phyloP scores from a whole-genome alignment of 345 rosid genomes.

The Clarkia xantiana region DNA sequence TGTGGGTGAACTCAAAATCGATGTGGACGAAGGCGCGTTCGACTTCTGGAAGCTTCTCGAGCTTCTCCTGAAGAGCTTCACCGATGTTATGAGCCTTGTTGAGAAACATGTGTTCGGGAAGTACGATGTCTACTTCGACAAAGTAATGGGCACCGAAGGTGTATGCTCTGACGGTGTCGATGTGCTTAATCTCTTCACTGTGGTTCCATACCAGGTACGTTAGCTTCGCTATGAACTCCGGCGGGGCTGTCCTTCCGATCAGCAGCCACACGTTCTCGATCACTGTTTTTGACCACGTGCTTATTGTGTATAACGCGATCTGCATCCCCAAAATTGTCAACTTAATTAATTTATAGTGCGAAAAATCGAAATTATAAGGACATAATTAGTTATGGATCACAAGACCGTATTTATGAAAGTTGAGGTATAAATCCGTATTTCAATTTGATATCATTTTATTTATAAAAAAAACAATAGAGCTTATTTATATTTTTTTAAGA shows the following conservation, averaged over 20 bases:
- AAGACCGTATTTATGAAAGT: too few relatives aligned
- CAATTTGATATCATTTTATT: too few relatives aligned
- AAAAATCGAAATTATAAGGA: too few relatives aligned
- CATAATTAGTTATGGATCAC: too few relatives aligned
- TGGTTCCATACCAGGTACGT: conserved; percentile 79
- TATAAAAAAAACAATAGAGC: too few relatives aligned
- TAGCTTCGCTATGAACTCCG: conserved; percentile 62
- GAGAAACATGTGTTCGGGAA: conserved; percentile 57
- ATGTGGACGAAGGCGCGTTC: conserved; percentile 81
- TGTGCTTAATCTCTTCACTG: conserved; percentile 53
- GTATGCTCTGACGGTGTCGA: conserved; percentile 74
- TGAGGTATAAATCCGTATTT: too few relatives aligned
- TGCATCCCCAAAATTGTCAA: conserved; percentile 18
- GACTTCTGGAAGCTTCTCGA: conserved; percentile 64
- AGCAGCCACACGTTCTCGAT: conserved; percentile 55
- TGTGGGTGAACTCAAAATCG: conserved; percentile 68
- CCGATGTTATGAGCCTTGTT: conserved; percentile 68
- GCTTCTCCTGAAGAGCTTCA: conserved; percentile 73
- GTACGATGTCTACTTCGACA: conserved; percentile 72
- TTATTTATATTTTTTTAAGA: too few relatives aligned
- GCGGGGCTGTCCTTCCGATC: conserved; percentile 69
- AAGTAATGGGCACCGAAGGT: conserved; percentile 72
- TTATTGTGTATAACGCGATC: conserved; percentile 72
- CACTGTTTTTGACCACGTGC: conserved; percentile 65
- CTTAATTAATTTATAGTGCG: too few relatives aligned